These are phyloP conservation scores for Solanum chiquidenum DNA, from an alignment of 257 asterid genomes.

Conservation along the genomic window DNA sequence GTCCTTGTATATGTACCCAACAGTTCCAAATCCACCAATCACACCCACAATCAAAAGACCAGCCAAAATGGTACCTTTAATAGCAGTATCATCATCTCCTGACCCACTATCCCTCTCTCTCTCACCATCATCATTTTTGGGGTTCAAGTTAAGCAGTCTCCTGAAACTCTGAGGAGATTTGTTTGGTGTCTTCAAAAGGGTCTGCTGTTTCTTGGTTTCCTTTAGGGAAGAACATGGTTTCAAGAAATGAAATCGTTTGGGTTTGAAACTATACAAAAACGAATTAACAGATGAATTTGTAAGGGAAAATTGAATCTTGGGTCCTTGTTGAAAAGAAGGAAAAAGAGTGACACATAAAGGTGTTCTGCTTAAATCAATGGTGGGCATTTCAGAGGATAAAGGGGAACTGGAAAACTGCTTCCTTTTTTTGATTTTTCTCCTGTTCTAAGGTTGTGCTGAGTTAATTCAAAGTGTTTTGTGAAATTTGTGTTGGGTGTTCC, in stretches of 20 bases:
- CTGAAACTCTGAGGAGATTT: constrained; percentile 53
- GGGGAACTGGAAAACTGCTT: neutral
- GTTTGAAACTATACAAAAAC: constrained; percentile 32
- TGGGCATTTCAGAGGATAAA: constrained; percentile 37
- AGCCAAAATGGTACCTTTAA: constrained; percentile 64
- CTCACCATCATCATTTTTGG: constrained; percentile 31
- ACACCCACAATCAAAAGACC: constrained; percentile 34
- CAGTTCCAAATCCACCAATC: constrained; percentile 82
- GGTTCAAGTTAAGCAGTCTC: constrained; percentile 47
- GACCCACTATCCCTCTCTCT: constrained; percentile 24
- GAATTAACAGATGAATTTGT: constrained; percentile 2
- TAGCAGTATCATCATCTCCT: constrained; percentile 58
- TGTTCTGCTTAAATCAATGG: constrained; percentile 42
- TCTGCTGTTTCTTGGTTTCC: constrained; percentile 64
- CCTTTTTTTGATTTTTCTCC: neutral
- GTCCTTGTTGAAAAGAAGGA: constrained; percentile 19
- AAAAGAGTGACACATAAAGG: constrained; percentile 38
- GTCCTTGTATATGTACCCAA: constrained; percentile 73
- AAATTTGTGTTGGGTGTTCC: neutral
- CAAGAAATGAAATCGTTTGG: constrained; percentile 59
- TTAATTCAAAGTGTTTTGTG: neutral
- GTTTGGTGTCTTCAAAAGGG: constrained; percentile 45
- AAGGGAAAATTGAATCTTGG: constrained; percentile 15
- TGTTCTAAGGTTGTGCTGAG: neutral
- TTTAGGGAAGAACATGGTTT: constrained; percentile 74